Evolutionary conservation across 768 basidiomycete genomes (phyloP), one percentile per base, ranked within the genome.

Genomic region (Baorangia bicolor): DNA sequence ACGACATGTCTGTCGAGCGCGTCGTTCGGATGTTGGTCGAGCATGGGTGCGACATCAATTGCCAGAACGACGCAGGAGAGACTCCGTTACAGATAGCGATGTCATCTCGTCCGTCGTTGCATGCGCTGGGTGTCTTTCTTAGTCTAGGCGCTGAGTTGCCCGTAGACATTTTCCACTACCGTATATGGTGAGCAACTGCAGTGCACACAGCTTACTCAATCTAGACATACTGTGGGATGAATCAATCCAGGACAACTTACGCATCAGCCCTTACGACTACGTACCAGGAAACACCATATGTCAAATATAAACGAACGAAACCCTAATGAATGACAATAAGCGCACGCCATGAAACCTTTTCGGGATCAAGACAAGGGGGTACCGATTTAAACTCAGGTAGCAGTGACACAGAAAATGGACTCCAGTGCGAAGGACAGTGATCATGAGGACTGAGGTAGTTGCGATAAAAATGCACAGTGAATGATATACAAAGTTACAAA

Each of bases 401-500:
- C 4, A 48, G 25, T 20, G n/a, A 20, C 20, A 20, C 38, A 40
- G 39, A 40, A 40, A 40, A 40, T 40, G 20, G 5, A 13, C 12
- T 23, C 18, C 41, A 49, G 3, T 16, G n/a, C n/a, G n/a, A n/a
- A n/a, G n/a, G n/a, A n/a, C n/a, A n/a, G n/a, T n/a, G n/a, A n/a
- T n/a, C n/a, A n/a, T n/a, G 33, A 13, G 4, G n/a, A 13, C 2
- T 28, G 13, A 37, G 10, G 23, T 28, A 25, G 45, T 34, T 44
- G 51, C 27, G 28, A 53, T 39, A 27, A 18, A 27, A 18, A 47
- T 39, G 43, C 7, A 53, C 49, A 52, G 30, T 12, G 38, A 39
- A 52, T 31, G 43, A 48, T 49, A 51, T 43, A 59, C 45, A 51
- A 59, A 47, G 13, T 51, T 43, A 59, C 45, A 51, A 59, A 47